Conservation (phyloP, 108 stramenopile species). For the Discostella stelligeroides region DNA sequence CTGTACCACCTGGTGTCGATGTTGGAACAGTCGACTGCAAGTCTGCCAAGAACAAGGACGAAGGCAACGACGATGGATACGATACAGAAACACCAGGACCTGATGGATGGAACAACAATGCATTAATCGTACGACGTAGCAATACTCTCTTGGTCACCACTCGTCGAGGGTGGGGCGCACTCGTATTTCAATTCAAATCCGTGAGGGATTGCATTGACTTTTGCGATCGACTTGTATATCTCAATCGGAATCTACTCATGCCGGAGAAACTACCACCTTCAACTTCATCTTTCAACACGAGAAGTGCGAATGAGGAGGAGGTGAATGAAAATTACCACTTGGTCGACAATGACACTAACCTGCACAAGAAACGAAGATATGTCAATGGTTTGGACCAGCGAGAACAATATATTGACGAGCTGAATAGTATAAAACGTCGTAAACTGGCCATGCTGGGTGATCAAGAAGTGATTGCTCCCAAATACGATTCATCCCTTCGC, state of each 20-base stretch:
- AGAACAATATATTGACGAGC: constrained; percentile 17
- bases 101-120: constrained; percentile 53
- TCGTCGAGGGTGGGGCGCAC: constrained; percentile 40
- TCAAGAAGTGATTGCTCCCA: not conserved
- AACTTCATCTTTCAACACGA: too few species aligned
- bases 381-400: constrained; percentile 34
- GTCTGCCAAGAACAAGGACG: not conserved
- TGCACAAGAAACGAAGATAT: too few species aligned
- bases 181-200: constrained; percentile 44
- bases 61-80: not conserved
- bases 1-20: not conserved
- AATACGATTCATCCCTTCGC: not conserved
- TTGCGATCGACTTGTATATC: constrained; percentile 40
- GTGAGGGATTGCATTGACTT: constrained; percentile 38
- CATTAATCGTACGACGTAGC: constrained; percentile 42
- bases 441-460: constrained; percentile 16
- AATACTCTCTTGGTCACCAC: constrained; percentile 43
- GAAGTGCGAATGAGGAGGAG: too few species aligned
- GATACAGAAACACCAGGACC: constrained; percentile 29
- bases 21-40: constrained; percentile 4
- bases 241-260: constrained; percentile 38
- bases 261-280: not conserved
- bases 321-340: too few species aligned
- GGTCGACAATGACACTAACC: too few species aligned
- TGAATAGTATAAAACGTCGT: constrained; percentile 22